Conservation (phyloP, 345 rosid species). For the Pistacia integerrima region DNA sequence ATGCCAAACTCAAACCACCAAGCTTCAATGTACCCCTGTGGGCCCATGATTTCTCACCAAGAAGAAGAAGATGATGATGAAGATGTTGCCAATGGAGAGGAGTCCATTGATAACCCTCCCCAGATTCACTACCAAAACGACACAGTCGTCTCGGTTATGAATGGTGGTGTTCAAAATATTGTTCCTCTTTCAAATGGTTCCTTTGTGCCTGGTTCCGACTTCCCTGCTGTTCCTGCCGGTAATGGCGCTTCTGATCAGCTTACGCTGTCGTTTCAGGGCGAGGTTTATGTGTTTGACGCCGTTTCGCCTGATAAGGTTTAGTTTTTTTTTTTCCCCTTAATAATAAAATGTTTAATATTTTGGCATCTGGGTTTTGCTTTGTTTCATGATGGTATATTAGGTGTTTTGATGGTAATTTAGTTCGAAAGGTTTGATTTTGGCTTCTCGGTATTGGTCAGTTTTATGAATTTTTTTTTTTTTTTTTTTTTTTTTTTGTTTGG, state of each 20-base stretch:
- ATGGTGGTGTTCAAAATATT: constrained; percentile 21
- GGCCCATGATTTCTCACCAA: constrained; percentile 19
- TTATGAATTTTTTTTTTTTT: background rate
- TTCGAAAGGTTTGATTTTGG: background rate
- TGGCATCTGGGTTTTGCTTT: constrained; percentile 1
- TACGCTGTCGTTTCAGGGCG: constrained; percentile 53
- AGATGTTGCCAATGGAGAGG: constrained; percentile 32
- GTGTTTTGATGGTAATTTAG: background rate
- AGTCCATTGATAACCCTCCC: constrained; percentile 35
- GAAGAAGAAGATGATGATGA: constrained; percentile 26
- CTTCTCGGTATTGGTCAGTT: constrained; percentile 8
- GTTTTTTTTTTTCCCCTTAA: background rate
- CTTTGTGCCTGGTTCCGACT: constrained; percentile 23
- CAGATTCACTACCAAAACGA: constrained; percentile 31
- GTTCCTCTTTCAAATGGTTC: constrained; percentile 16
- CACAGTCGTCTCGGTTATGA: background rate
- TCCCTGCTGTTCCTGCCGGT: constrained; percentile 10
- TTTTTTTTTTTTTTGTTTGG: too few relatives aligned
- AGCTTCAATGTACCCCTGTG: constrained; percentile 23
- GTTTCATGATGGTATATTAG: background rate
- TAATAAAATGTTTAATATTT: background rate
- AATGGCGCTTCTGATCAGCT: constrained; percentile 37
- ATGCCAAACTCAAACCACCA: constrained; percentile 29
- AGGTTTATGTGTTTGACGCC: constrained; percentile 52
- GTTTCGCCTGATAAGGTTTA: constrained; percentile 49